A percentile compares a stretch with the other conserved stretches of the same genome.
phyloP scores from a whole-genome alignment of 805 yeast species.

The Starmerella riodocensis region DNA sequence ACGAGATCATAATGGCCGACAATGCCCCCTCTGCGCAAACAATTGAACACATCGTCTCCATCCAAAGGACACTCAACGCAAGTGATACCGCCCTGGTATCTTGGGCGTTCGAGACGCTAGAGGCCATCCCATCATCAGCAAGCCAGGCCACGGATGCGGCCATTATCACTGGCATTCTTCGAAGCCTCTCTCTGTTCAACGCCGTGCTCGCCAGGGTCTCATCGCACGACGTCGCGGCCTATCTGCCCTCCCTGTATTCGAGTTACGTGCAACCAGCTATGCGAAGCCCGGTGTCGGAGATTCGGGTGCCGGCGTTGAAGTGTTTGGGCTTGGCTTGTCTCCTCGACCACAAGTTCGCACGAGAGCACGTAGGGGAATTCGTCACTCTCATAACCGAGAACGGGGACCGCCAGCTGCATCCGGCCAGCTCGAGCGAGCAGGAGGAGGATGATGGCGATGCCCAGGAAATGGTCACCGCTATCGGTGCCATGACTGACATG shows the following conservation, averaged over 20 bases:
- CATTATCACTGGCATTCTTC: conserved; percentile 19
- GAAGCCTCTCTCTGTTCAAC: conserved; percentile 43
- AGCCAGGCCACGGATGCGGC: conserved; percentile 5
- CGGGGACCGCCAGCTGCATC: not conserved
- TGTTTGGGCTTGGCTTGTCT: conserved; percentile 74
- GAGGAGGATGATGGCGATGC: conserved; percentile 28
- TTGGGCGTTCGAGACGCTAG: conserved; percentile 16
- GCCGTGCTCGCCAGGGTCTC: conserved; percentile 55
- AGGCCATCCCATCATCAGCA: conserved; percentile 13
- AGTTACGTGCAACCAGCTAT: conserved; percentile 73
- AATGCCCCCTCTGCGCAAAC: conserved; percentile 39
- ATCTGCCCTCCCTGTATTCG: conserved; percentile 35
- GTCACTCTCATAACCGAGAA: not conserved
- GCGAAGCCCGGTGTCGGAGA: conserved; percentile 40
- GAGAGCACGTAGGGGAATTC: conserved; percentile 5
- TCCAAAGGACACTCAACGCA: conserved; percentile 38
- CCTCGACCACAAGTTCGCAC: conserved; percentile 10
- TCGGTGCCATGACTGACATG: conserved; percentile 25
- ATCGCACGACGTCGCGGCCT: conserved; percentile 53
- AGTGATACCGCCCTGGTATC: conserved; percentile 15
- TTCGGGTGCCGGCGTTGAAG: conserved; percentile 51
- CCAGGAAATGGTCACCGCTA: conserved; percentile 3
- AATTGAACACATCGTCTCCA: conserved; percentile 38
- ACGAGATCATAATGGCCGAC: conserved; percentile 39
- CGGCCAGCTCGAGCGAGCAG: conserved; percentile 31